These are phyloP conservation scores for Aegilops sharonensis DNA, from an alignment of 176 grass and related monocot species.

Conservation along the genomic window DNA sequence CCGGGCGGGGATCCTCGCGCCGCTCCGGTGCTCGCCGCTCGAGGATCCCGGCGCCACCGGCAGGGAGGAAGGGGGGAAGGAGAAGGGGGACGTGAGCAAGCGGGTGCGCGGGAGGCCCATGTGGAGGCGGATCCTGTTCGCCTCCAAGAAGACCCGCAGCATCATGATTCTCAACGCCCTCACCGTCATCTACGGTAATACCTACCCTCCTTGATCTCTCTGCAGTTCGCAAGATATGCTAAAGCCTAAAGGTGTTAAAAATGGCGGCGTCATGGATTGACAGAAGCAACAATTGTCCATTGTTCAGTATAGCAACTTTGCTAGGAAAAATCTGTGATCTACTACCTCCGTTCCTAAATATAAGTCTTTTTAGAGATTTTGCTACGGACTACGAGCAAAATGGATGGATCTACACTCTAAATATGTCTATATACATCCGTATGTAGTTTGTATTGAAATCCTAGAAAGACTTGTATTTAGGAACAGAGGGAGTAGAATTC, in stretches of 20 bases:
- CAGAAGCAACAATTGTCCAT: not conserved
- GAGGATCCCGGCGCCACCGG: not conserved
- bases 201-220: not conserved
- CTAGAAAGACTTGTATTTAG: too few relatives aligned
- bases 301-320: not conserved
- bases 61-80: not conserved
- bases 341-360: too few relatives aligned
- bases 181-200: constrained; percentile 88
- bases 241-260: not conserved
- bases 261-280: not conserved
- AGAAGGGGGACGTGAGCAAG: constrained; percentile 22
- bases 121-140: constrained; percentile 88
- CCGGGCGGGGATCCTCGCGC: constrained; percentile 17
- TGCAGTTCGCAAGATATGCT: not conserved
- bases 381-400: too few relatives aligned
- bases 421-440: too few relatives aligned
- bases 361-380: too few relatives aligned
- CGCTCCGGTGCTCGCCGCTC: constrained; percentile 21
- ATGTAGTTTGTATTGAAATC: too few relatives aligned
- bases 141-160: constrained; percentile 93
- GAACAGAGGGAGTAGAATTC: not conserved
- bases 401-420: too few relatives aligned
- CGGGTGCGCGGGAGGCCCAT: constrained; percentile 34
- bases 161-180: constrained; percentile 92
- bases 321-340: not conserved